These are phyloP conservation scores for Leccinum aurantiacum DNA, from an alignment of 768 basidiomycete genomes.

Conservation along the genomic window DNA sequence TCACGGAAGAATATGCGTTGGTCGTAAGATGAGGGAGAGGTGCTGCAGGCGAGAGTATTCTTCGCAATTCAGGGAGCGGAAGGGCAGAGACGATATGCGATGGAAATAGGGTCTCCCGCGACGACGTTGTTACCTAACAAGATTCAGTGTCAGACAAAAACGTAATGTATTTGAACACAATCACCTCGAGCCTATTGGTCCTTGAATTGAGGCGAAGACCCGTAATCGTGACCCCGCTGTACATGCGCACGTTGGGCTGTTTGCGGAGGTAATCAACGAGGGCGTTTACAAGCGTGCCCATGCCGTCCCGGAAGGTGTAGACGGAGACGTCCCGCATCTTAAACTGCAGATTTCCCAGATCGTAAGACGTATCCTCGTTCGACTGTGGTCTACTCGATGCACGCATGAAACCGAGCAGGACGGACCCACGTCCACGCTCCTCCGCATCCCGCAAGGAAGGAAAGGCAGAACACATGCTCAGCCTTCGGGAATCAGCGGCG, in stretches of 20 bases:
- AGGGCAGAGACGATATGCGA: slow-evolving; percentile 79
- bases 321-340: slow-evolving; percentile 65
- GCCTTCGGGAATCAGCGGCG: slow-evolving; percentile 72
- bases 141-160: slow-evolving; percentile 3
- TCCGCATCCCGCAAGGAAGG: slow-evolving; percentile 72
- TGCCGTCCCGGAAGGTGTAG: slow-evolving; percentile 79
- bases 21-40: slow-evolving; percentile 61
- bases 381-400: slow-evolving; percentile 14
- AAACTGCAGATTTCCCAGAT: slow-evolving; percentile 47
- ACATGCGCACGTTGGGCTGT: slow-evolving; percentile 58
- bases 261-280: slow-evolving; percentile 48
- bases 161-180: slow-evolving; percentile 3
- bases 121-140: slow-evolving; percentile 35
- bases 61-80: slow-evolving; percentile 54
- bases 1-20: slow-evolving; percentile 79
- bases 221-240: slow-evolving; percentile 41
- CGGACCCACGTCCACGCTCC: slow-evolving; percentile 64
- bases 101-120: slow-evolving; percentile 38
- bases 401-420: slow-evolving; percentile 58
- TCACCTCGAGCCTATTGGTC: slow-evolving; percentile 47
- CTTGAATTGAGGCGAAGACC: slow-evolving; percentile 34
- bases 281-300: slow-evolving; percentile 62
- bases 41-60: slow-evolving; percentile 40
- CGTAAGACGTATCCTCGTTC: slow-evolving; percentile 34
- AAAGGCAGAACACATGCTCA: slow-evolving; percentile 80